These are phyloP conservation scores for Fonsecaea monophora DNA, from an alignment of 2,329 filamentous ascomycete genomes.

Conservation along the genomic window DNA sequence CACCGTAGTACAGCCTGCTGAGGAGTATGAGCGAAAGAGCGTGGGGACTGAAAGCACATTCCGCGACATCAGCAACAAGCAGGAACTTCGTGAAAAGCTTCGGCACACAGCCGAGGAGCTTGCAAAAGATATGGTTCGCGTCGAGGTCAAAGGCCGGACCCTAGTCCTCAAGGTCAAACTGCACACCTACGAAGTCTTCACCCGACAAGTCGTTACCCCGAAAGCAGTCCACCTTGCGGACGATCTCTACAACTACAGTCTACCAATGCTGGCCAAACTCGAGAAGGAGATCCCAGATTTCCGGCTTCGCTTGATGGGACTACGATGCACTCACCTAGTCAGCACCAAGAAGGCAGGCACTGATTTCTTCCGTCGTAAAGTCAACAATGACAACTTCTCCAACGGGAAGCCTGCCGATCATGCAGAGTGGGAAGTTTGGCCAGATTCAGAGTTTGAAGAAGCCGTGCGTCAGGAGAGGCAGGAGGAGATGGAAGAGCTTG, in stretches of 20 bases:
- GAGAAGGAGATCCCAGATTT: slow-evolving; percentile 82
- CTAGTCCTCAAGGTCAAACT: slow-evolving; percentile 91
- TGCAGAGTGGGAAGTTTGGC: slow-evolving; percentile 70
- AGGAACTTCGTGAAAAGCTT: slow-evolving; percentile 76
- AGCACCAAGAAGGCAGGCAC: slow-evolving; percentile 83
- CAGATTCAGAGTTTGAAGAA: slow-evolving; percentile 70
- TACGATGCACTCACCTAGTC: slow-evolving; percentile 85
- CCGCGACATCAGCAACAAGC: slow-evolving; percentile 73
- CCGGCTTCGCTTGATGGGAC: slow-evolving; percentile 82
- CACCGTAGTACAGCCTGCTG: slow-evolving; percentile 82
- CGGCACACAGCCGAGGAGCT: slow-evolving; percentile 82
- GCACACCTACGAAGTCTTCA: slow-evolving; percentile 90
- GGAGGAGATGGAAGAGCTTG: slow-evolving; percentile 67
- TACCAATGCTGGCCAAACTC: slow-evolving; percentile 84
- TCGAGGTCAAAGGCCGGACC: slow-evolving; percentile 87
- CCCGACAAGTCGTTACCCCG: slow-evolving; percentile 77
- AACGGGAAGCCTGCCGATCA: slow-evolving; percentile 50
- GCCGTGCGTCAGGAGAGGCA: slow-evolving; percentile 66
- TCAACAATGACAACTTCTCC: slow-evolving; percentile 30
- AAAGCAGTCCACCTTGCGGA: slow-evolving; percentile 75
- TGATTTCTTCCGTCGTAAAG: slow-evolving; percentile 72
- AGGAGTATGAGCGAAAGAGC: slow-evolving; percentile 90
- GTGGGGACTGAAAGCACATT: slow-evolving; percentile 95
- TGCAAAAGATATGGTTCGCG: slow-evolving; percentile 80
- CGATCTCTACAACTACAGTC: slow-evolving; percentile 79